These are phyloP conservation scores for Entophlyctis helioformis DNA, from an alignment of 192 early-diverging fungal species.

Conservation along the genomic window DNA sequence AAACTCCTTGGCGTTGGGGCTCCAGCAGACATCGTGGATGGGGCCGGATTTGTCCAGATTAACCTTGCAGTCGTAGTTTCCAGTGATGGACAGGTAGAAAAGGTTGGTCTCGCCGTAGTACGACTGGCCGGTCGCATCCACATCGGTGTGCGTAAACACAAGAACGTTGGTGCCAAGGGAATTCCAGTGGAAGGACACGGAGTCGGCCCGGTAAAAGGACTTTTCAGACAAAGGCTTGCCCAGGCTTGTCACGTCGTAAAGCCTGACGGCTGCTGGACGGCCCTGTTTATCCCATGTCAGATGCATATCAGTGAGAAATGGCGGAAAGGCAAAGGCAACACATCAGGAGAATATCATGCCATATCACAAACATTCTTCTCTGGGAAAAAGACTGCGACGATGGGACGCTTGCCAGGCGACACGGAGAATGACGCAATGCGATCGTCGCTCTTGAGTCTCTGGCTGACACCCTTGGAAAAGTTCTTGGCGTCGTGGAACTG, in stretches of 20 bases:
- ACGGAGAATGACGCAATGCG: conserved; percentile 77
- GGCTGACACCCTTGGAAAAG: conserved; percentile 31
- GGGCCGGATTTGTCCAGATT: conserved; percentile 68
- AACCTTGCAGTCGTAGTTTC: conserved; percentile 88
- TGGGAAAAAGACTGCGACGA: conserved; percentile 84
- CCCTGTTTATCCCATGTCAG: conserved; percentile 19
- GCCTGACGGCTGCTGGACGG: conserved; percentile 71
- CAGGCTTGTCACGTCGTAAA: conserved; percentile 74
- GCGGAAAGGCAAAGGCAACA: too few species aligned
- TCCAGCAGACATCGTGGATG: conserved; percentile 94
- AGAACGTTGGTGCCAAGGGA: conserved; percentile 65
- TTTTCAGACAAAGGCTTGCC: conserved; percentile 64
- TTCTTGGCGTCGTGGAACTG: conserved; percentile 71
- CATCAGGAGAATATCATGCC: too few species aligned
- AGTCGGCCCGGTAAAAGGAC: conserved; percentile 94
- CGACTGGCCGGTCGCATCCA: conserved; percentile 86
- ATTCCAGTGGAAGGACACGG: conserved; percentile 90
- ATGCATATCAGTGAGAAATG: conserved; percentile 1
- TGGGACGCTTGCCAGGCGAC: conserved; percentile 70
- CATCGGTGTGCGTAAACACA: conserved; percentile 87
- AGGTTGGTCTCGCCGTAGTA: conserved; percentile 97
- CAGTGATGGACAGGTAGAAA: conserved; percentile 80
- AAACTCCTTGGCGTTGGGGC: conserved; percentile 94
- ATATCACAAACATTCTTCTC: conserved; percentile 35
- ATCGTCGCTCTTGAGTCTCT: conserved; percentile 46